Evolutionary conservation across 2,329 filamentous ascomycete species (phyloP), one percentile per base, ranked within the genome.

Genomic region (Leptosphaerulina australis): DNA sequence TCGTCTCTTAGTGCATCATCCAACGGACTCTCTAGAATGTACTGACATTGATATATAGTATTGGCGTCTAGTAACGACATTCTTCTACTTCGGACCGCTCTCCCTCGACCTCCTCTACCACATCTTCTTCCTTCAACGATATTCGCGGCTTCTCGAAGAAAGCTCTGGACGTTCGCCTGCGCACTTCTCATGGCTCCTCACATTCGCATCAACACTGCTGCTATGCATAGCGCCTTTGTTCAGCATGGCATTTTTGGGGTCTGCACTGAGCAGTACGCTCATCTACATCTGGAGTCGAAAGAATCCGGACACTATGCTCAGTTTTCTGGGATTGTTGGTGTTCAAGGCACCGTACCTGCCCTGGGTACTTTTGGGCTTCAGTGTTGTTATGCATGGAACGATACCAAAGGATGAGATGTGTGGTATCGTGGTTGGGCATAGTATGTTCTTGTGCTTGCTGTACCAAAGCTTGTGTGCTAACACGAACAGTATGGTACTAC

Each of bases 251-350:
- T 99, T 97, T 73, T 83, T 99, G 9, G 94, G 94, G n/a, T 90
- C 92, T 31, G 90, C 93, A 1, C 82, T 99, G 11, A 95, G 90
- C 3, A 96, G 91, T 39, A 96, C 90, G 5, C 80, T 99, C 54
- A 93, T 97, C 48, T 99, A 99, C 74, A 97, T 99, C 66, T 99
- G 94, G 94, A 94, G 91, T 56, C 84, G 94, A 44, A 86, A 93
- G 49, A 97, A 99, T 70, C 93, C 94, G 0, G 90, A 97, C 57
- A 95, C 91, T 0, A 82, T 90, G 50, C 81, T 99, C 11, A 96
- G 90, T 59, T 79, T 96, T 71, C 77, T 99, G 4, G 94, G 94
- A 0, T 72, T 99, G 37, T 75, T 97, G 31, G 89, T 94, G 1
- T 97, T 99, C 74, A 91, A 89, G 4, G 94, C 94, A 17, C 94